These are phyloP conservation scores for Suillus variegatus DNA, from an alignment of 768 basidiomycete species.

Conservation along the genomic window DNA sequence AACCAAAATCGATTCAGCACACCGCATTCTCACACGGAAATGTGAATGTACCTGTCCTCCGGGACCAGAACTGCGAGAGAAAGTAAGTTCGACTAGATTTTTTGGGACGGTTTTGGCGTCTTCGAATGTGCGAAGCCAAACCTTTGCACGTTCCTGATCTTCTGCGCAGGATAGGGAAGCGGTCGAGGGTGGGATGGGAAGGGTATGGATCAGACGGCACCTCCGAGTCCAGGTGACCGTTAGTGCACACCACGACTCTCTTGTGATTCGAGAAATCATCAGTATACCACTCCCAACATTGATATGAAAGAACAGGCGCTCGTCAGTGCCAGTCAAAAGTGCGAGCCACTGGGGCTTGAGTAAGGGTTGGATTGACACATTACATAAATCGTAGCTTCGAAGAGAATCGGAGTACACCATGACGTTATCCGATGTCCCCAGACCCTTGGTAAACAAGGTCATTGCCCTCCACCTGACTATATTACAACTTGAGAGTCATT, in stretches of 20 bases:
- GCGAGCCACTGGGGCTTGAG: background rate
- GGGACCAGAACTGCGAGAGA: slow-evolving; percentile 81
- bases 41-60: slow-evolving; percentile 68
- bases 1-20: background rate
- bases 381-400: background rate
- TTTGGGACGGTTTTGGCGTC: slow-evolving; percentile 44
- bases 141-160: slow-evolving; percentile 48
- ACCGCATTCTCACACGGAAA: background rate
- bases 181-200: slow-evolving; percentile 48
- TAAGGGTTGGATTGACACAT: background rate
- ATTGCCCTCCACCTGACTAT: background rate
- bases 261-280: background rate
- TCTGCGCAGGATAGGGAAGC: slow-evolving; percentile 35
- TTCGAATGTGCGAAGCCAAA: slow-evolving; percentile 57
- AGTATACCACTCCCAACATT: background rate
- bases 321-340: background rate
- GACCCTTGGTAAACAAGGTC: background rate
- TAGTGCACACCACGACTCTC: background rate
- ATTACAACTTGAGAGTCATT: background rate
- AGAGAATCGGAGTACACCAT: too few species aligned
- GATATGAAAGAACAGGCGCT: background rate
- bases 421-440: too few species aligned
- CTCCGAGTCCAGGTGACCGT: background rate
- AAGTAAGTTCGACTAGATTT: slow-evolving; percentile 59
- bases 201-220: slow-evolving; percentile 19